Evolutionary conservation across 116 monocot genomes (phyloP), one percentile per base, ranked within the genome.

Genomic region (Zostera marina): DNA sequence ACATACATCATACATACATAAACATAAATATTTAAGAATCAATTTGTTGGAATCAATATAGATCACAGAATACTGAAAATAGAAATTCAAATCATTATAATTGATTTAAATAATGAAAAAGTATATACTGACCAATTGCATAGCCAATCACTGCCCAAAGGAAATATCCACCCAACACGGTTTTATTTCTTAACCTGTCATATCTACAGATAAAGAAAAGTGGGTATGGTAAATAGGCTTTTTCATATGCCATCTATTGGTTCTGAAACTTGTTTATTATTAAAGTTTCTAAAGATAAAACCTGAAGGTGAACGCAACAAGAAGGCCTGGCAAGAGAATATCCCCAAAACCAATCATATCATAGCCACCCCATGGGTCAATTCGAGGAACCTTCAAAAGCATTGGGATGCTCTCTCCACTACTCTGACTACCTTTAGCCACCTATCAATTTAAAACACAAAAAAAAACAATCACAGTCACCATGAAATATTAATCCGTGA

Each of bases 311-410:
- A 93, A 93, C 47, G 80, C 78, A 73, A 93, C 77, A 75, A 93
- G 84, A 62, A 93, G 74, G 9, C 93, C 93, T 38, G 93, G 93
- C 51, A 93, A 79, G 63, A 93, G 84, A 63, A 93, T 88, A 69
- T 93, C 93, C 23, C 93, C 93, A 79, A 93, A 93, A 22, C 93
- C 93, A 66, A 93, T 81, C 88, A 93, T 84, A 77, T 87, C 81
- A 73, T 84, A 84, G 42, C 93, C 93, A 66, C 78, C 75, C 87
- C 88, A 93, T 43, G 87, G 74, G 70, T 93, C 93, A 54, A 79
- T 79, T 17, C 77, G 74, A 62, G 93, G 93, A 38, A 88, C 75
- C 69, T 69, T 84, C 61, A 93, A 58, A 66, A 93, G 76, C 93
- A 93, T 93, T 10, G 93, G 93, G 72, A 93, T 87, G n/a, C 79